Evolutionary conservation across 1,284 basidiomycete species (phyloP).

Genomic region (Ganoderma resinaceum): DNA sequence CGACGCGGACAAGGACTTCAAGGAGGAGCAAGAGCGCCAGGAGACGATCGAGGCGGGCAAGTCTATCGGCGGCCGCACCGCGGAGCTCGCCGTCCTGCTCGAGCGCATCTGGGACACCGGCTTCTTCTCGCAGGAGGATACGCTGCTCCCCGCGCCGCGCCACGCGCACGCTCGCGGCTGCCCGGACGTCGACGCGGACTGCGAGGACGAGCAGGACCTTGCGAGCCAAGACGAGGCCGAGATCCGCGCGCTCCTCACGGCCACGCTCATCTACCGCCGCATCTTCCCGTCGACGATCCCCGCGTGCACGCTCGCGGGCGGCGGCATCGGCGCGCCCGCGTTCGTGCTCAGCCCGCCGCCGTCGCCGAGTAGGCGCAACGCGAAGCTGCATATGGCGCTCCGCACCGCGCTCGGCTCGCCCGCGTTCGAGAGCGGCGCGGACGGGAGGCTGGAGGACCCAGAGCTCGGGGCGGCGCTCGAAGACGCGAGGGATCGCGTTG

Average conservation of each 20-base stretch:
- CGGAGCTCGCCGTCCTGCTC: constrained; percentile 58
- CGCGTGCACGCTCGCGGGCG: constrained; percentile 30
- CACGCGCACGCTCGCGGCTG: constrained; percentile 21
- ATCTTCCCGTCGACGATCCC: constrained; percentile 58
- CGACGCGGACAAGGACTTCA: constrained; percentile 43
- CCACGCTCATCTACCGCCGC: constrained; percentile 61
- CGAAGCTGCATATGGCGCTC: constrained; percentile 49
- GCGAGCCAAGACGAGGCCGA: constrained; percentile 46
- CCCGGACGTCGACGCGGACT: constrained; percentile 39
- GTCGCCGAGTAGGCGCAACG: constrained; percentile 53
- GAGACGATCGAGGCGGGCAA: constrained; percentile 62
- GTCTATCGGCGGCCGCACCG: constrained; percentile 64
- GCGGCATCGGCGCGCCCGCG: constrained; percentile 35
- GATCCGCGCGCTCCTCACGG: constrained; percentile 58
- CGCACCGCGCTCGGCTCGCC: constrained; percentile 60
- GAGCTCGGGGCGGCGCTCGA: constrained; percentile 51
- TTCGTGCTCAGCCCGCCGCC: constrained; percentile 64
- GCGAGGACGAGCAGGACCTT: constrained; percentile 45
- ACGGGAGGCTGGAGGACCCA: constrained; percentile 40
- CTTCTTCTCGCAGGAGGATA: constrained; percentile 40
- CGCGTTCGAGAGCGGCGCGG: constrained; percentile 59
- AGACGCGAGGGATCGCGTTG: constrained; percentile 71
- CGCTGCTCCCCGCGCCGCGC: constrained; percentile 29
- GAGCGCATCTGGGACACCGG: constrained; percentile 58
- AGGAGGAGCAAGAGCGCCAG: constrained; percentile 47